Percentiles rank a stretch among this genome's conserved stretches.
These are phyloP conservation scores for Ophiocordyceps camponoti-saundersi DNA, from an alignment of 2,329 filamentous ascomycete genomes.

Conservation along the genomic window DNA sequence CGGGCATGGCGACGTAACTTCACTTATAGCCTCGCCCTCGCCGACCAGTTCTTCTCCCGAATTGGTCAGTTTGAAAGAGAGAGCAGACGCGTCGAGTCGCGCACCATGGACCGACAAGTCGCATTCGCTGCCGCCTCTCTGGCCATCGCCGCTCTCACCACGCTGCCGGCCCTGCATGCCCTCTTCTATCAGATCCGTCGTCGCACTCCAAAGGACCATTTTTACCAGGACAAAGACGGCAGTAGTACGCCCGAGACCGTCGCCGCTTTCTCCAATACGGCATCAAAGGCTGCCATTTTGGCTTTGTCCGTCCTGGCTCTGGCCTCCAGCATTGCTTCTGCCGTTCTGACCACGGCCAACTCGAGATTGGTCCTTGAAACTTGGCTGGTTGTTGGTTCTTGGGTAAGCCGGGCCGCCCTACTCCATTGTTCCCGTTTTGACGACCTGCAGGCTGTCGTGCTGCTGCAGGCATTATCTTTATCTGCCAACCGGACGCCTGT, in stretches of 20 bases:
- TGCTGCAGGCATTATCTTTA: slow-evolving; percentile 33
- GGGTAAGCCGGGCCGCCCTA: slow-evolving; percentile 32
- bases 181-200: slow-evolving; percentile 16
- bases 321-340: slow-evolving; percentile 35
- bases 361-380: slow-evolving; percentile 27
- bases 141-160: neutral
- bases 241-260: slow-evolving; percentile 46
- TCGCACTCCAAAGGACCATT: slow-evolving; percentile 21
- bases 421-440: neutral
- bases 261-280: slow-evolving; percentile 41
- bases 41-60: no score
- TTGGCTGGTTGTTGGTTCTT: slow-evolving; percentile 43
- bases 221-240: slow-evolving; percentile 56
- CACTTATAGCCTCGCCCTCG: no score
- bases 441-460: slow-evolving; percentile 25
- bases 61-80: neutral
- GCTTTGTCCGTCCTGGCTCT: slow-evolving; percentile 36
- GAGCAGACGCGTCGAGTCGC: neutral
- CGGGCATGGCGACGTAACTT: no score
- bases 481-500: slow-evolving; percentile 31
- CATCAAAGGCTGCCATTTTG: slow-evolving; percentile 37
- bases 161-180: slow-evolving; percentile 5
- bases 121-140: neutral
- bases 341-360: slow-evolving; percentile 31
- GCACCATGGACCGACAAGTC: neutral